A percentile compares a stretch with the other conserved stretches of the same genome.
phyloP scores from a whole-genome alignment of 257 asterid genomes.

The Solanum chiquidenum region DNA sequence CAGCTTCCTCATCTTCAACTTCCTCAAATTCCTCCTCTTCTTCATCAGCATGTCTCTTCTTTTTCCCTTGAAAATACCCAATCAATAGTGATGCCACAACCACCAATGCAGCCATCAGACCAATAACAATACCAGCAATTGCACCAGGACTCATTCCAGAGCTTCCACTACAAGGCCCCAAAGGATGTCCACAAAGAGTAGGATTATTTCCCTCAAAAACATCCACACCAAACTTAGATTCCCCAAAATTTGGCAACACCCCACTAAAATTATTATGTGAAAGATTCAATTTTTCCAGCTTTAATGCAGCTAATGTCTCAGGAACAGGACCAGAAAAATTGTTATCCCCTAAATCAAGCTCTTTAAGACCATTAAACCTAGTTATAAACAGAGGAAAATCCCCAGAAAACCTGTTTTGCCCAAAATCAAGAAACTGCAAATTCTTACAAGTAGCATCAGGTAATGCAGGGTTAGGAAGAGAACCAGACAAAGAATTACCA shows the following conservation, averaged over 20 bases:
- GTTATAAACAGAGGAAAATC: slow-evolving; percentile 53
- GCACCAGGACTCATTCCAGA: slow-evolving; percentile 84
- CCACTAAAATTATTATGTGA: slow-evolving; percentile 90
- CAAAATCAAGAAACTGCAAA: slow-evolving; percentile 70
- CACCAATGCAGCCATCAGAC: slow-evolving; percentile 75
- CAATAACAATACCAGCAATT: slow-evolving; percentile 85
- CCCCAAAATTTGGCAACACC: slow-evolving; percentile 61
- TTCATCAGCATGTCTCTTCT: slow-evolving; percentile 38
- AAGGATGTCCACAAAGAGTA: slow-evolving; percentile 70
- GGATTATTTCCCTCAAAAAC: slow-evolving; percentile 77
- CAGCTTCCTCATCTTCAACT: slow-evolving; percentile 44
- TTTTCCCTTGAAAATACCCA: slow-evolving; percentile 85
- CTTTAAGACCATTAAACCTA: slow-evolving; percentile 44
- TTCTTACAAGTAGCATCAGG: slow-evolving; percentile 63
- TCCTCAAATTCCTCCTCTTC: slow-evolving; percentile 73
- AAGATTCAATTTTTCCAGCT: slow-evolving; percentile 71
- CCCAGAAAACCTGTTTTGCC: slow-evolving; percentile 62
- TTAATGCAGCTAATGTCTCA: slow-evolving; percentile 31
- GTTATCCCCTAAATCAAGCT: slow-evolving; percentile 73
- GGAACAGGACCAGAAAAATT: slow-evolving; percentile 61
- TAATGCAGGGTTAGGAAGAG: slow-evolving; percentile 70
- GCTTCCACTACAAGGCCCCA: slow-evolving; percentile 41
- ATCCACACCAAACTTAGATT: slow-evolving; percentile 59
- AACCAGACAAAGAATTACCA: slow-evolving; percentile 71
- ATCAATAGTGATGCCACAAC: slow-evolving; percentile 73